Evolutionary conservation across 192 early-diverging fungal genomes (phyloP).

Genomic region (Martensiomyces pterosporus): DNA sequence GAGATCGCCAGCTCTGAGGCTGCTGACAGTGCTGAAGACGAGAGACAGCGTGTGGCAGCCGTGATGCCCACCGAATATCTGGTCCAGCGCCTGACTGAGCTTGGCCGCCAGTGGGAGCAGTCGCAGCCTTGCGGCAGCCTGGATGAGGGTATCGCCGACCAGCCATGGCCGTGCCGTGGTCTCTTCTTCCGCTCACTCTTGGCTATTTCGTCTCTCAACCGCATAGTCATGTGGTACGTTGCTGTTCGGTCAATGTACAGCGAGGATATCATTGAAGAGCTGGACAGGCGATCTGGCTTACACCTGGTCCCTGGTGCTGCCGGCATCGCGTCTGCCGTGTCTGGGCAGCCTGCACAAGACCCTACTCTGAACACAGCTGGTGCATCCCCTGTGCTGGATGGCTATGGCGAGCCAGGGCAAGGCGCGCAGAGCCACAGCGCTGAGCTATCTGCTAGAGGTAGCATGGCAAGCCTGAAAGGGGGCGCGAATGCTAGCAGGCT

Average conservation of each 20-base stretch:
- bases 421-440: no score
- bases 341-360: no score
- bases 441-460: no score
- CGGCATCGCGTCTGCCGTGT: no score
- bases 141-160: background rate
- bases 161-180: conserved; percentile 41
- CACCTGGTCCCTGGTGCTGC: no score
- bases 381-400: no score
- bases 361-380: no score
- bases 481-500: no score
- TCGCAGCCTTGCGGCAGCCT: background rate
- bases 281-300: conserved; percentile 13
- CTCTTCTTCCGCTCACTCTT: conserved; percentile 33
- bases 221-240: conserved; percentile 37
- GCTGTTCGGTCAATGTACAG: conserved; percentile 30
- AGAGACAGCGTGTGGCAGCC: conserved; percentile 6
- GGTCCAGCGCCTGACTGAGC: conserved; percentile 22
- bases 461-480: no score
- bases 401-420: no score
- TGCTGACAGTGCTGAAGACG: conserved; percentile 5
- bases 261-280: conserved; percentile 27
- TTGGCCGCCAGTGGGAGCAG: conserved; percentile 33
- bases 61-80: conserved; percentile 35
- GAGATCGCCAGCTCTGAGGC: background rate
- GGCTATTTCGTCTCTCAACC: conserved; percentile 43